Evolutionary conservation across 331 rosid species (phyloP), one percentile per base, ranked within the genome.

Genomic region (Dryas integrifolia): DNA sequence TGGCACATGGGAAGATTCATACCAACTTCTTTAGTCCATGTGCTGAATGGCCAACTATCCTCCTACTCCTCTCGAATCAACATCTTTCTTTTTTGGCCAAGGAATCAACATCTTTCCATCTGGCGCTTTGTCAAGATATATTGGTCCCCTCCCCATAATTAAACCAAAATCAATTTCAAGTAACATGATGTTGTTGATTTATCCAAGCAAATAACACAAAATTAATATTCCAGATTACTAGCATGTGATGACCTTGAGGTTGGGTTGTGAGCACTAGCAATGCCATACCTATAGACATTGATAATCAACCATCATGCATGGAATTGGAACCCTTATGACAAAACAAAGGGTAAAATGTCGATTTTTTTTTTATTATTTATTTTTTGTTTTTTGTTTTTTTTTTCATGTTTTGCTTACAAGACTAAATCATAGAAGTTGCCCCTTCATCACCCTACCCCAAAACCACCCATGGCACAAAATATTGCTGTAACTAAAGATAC

Each of bases 11-110:
- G 39, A 11, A 50, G 49, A 68, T 50, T 38, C 61, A 63, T 13
- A 60, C 85, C 80, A 77, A 76, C 26, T 72, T 53, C 76, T 46
- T 9, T 57, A 58, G 45, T 30, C 81, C 88, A 88, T 83, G 85
- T 79, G 86, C 77, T 56, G 69, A 77, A 77, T 77, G 76, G 47
- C 80, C 64, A 72, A 57, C 79, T 16, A 40, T 58, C 62, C 51
- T 67, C 60, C 69, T 6, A 57, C 48, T 60, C 12, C 48, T 16
- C 66, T 26, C 67, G 60, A 16, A 49, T 65, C 77, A 62, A 72
- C 68, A 56, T 72, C 59, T 62, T 24, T 38, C 4, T n/a, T n/a
- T n/a, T n/a, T n/a, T n/a, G n/a, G n/a, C n/a, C n/a, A n/a, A n/a
- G n/a, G 60, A 16, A 49, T 65, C 77, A 62, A 72, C 68, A 56